Evolutionary conservation across 768 basidiomycete genomes (phyloP).

Genomic region (Tephrocybe sp.): DNA sequence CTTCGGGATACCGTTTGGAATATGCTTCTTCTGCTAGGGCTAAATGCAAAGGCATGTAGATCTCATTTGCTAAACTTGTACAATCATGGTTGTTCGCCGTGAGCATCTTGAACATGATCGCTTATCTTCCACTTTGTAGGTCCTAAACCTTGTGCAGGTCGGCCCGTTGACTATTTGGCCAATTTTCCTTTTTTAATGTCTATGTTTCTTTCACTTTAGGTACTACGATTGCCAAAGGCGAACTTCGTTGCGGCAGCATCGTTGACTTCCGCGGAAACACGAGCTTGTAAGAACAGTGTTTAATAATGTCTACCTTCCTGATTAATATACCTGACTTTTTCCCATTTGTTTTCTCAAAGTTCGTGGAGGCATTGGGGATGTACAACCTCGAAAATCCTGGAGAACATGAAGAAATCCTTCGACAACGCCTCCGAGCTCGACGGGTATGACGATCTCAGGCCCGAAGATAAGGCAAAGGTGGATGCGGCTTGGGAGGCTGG

Average conservation of each 20-base stretch:
- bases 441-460: slow-evolving; percentile 73
- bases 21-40: slow-evolving; percentile 67
- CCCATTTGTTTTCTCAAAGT: slow-evolving; percentile 33
- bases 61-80: slow-evolving; percentile 2
- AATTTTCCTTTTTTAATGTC: slow-evolving; percentile 17
- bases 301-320: slow-evolving; percentile 17
- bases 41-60: slow-evolving; percentile 73
- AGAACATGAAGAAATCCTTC: slow-evolving; percentile 67
- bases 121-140: slow-evolving; percentile 43
- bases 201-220: slow-evolving; percentile 39
- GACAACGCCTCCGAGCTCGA: slow-evolving; percentile 70
- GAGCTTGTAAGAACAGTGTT: slow-evolving; percentile 48
- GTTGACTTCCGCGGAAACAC: slow-evolving; percentile 74
- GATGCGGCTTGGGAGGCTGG: slow-evolving; percentile 74
- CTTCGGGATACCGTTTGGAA: slow-evolving; percentile 75
- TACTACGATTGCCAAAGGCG: slow-evolving; percentile 69
- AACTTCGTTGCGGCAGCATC: slow-evolving; percentile 69
- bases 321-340: slow-evolving; percentile 1
- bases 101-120: slow-evolving; percentile 19
- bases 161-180: slow-evolving; percentile 12
- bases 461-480: slow-evolving; percentile 72
- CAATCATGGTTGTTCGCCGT: slow-evolving; percentile 21
- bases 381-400: slow-evolving; percentile 64
- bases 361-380: slow-evolving; percentile 94
- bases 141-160: slow-evolving; percentile 75